Conservation (phyloP, 2,329 filamentous ascomycete genomes). For the Penicillium italicum region DNA sequence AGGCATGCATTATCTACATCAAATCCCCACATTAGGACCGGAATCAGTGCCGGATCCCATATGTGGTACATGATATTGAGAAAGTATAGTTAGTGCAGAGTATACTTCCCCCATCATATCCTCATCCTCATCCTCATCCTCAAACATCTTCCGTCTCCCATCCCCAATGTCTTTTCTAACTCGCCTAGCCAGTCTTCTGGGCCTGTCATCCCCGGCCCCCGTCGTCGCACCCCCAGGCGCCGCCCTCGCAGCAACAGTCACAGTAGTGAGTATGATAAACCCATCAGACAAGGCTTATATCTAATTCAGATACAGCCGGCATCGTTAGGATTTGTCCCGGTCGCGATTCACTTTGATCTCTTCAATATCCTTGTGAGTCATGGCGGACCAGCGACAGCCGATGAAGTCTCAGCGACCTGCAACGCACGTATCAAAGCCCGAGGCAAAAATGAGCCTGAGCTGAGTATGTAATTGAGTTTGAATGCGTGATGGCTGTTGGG, state of each 20-base stretch:
- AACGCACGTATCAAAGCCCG: conserved; percentile 14
- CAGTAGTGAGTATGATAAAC: conserved; percentile 19
- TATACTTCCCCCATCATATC: not conserved
- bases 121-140: not conserved
- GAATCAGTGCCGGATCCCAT: not conserved
- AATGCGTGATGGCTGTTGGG: not conserved
- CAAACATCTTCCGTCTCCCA: not conserved
- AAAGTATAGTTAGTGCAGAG: not conserved
- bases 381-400: conserved; percentile 24
- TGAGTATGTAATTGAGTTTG: conserved; percentile 20
- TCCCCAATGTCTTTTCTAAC: conserved; percentile 17
- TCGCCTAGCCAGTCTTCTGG: conserved; percentile 15
- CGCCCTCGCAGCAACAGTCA: conserved; percentile 27
- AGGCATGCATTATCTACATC: not conserved
- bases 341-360: conserved; percentile 36
- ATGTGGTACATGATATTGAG: not conserved
- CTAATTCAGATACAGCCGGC: conserved; percentile 24
- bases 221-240: conserved; percentile 21
- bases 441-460: conserved; percentile 13
- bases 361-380: conserved; percentile 29
- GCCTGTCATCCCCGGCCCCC: conserved; percentile 8
- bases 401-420: conserved; percentile 26
- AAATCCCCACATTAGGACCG: not conserved
- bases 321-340: conserved; percentile 37
- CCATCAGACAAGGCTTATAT: not conserved